A percentile compares a stretch with the other conserved stretches of the same genome.
phyloP scores from a whole-genome alignment of 371 early-diverging fungal genomes.

The Encephalitozoon hellem region DNA sequence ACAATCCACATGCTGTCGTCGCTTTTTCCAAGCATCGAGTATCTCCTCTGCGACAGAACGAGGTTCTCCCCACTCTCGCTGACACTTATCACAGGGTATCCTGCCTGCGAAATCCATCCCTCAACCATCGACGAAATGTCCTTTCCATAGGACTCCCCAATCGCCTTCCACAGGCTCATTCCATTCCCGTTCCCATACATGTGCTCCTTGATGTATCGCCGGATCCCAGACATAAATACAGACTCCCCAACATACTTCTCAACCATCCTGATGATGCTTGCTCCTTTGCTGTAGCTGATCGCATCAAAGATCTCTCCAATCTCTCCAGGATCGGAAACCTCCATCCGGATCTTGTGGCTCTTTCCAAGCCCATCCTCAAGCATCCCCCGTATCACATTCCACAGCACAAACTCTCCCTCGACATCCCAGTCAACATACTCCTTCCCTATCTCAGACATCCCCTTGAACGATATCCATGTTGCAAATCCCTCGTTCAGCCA shows the following conservation, averaged over 20 bases:
- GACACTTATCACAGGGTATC: conserved; percentile 62
- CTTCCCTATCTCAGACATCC: conserved; percentile 69
- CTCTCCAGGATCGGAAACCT: conserved; percentile 69
- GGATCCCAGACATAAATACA: conserved; percentile 64
- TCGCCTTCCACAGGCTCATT: conserved; percentile 71
- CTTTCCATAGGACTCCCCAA: conserved; percentile 65
- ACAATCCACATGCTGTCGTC: conserved; percentile 55
- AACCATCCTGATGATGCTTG: conserved; percentile 78
- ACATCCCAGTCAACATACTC: conserved; percentile 52
- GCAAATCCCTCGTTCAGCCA: conserved; percentile 95
- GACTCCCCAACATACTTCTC: conserved; percentile 68
- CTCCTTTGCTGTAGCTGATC: conserved; percentile 76
- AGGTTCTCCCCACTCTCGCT: conserved; percentile 59
- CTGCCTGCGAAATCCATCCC: conserved; percentile 74
- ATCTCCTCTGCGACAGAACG: conserved; percentile 64
- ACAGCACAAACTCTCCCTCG: conserved; percentile 64
- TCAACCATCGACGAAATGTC: conserved; percentile 71
- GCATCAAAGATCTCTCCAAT: conserved; percentile 71
- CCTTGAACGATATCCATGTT: conserved; percentile 75
- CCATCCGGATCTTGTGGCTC: conserved; percentile 80
- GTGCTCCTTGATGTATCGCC: conserved; percentile 69
- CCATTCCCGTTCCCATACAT: conserved; percentile 73
- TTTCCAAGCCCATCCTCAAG: conserved; percentile 69
- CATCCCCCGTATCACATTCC: conserved; percentile 67
- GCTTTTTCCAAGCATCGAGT: conserved; percentile 67